Base-by-base conservation (phyloP, 2,329 filamentous ascomycete genomes). In the Diaporthe humulicola region DNA sequence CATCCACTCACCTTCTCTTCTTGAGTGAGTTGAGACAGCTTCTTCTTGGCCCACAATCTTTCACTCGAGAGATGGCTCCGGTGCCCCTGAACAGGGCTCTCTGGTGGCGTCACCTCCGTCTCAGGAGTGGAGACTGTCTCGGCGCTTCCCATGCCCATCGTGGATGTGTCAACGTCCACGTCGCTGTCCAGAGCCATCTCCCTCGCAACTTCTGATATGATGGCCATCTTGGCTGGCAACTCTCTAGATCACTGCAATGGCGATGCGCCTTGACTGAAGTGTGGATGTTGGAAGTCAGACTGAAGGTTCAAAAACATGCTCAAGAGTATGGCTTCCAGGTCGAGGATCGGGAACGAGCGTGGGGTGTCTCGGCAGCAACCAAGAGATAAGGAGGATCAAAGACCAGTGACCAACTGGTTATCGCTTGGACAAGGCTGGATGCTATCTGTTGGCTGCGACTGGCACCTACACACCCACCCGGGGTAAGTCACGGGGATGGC, bases 1-100 rank as follows among this genome's bases (percentile, higher is more conserved):
- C 15, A 42, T 70, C 17, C 50, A 9, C 78, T 77, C 76, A 89
- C 89, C 84, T 92, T 92, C 80, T 93, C 90, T 72, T 90, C 88
- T 57, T 90, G 80, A 14, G 86, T 89, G 54, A 92, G 81, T 76
- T 84, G 83, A 57, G 85, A 83, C 48, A 92, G 80, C 78, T 90
- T 90, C 78, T 88, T 86, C 77, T 80, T 85, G 22, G 87, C 86
- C 40, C 82, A 80, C 45, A 82, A 78, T 71, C 88, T 85, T 76
- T 86, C 81, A 76, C 82, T 83, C 12, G 84, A 78, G 17, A 81
- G 75, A 22, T 25, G 81, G 79, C 57, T 76, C 79, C 76, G 42
- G 19, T 84, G 84, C 38, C 84, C 81, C 25, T 83, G 81, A 38
- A 83, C 78, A 4, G 86, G 86, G 76, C 86, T 89, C 52, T 80